A percentile compares a stretch with the other conserved stretches of the same genome.
phyloP scores from a whole-genome alignment of 177 flowering plant genomes.

The Vitis hybrid region DNA sequence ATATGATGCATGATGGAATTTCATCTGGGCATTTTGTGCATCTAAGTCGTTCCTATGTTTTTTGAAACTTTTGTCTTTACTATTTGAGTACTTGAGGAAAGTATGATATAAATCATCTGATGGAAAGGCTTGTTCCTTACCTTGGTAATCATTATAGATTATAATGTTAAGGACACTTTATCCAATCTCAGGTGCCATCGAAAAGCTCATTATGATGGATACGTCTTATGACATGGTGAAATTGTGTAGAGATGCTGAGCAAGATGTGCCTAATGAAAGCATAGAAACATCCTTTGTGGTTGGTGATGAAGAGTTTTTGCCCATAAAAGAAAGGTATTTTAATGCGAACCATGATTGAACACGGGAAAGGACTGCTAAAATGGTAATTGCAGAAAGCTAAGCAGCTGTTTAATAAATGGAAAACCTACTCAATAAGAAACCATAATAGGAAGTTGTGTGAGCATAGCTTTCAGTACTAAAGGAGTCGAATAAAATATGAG shows the following conservation, averaged over 20 bases:
- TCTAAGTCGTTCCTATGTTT: background rate
- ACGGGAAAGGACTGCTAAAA: too few species aligned
- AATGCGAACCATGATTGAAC: too few species aligned
- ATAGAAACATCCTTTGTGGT: conserved; percentile 76
- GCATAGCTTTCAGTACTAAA: too few species aligned
- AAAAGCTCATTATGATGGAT: conserved; percentile 90
- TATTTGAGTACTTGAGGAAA: background rate
- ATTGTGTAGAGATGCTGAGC: conserved; percentile 52
- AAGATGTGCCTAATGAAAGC: conserved; percentile 25
- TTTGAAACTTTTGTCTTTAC: background rate
- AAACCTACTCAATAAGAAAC: too few species aligned
- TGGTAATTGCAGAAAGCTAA: too few species aligned
- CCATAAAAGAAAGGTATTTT: conserved; percentile 73
- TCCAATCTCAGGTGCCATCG: conserved; percentile 57
- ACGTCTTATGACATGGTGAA: conserved; percentile 80
- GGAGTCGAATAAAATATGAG: too few species aligned
- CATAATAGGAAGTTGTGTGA: too few species aligned
- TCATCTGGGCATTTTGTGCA: background rate
- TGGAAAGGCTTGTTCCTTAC: background rate
- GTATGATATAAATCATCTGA: background rate
- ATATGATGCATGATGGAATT: background rate
- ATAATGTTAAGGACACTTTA: background rate
- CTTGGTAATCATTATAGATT: background rate
- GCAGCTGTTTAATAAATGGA: too few species aligned
- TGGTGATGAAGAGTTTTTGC: conserved; percentile 95